These are phyloP conservation scores for Vishniacozyma victoriae DNA, from an alignment of 768 basidiomycete genomes.

Conservation along the genomic window DNA sequence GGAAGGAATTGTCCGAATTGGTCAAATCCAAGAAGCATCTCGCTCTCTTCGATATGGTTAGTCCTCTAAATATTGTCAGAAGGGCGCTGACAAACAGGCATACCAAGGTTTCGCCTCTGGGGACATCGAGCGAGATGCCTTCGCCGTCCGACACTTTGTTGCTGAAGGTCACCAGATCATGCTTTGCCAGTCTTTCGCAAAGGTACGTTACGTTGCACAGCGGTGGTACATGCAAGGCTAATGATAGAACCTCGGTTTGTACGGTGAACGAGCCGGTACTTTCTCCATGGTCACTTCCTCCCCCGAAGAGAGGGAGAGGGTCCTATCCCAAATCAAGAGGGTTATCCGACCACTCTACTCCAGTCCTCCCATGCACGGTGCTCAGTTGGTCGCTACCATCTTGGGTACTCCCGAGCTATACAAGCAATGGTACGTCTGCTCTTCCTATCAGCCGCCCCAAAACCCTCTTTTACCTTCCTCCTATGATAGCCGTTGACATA, in stretches of 20 bases:
- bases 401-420: conserved; percentile 39
- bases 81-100: conserved; percentile 53
- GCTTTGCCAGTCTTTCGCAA: conserved; percentile 94
- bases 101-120: conserved; percentile 99
- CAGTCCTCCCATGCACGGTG: conserved; percentile 69
- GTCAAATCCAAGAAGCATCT: conserved; percentile 78
- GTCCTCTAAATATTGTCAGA: neutral
- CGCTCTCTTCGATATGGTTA: conserved; percentile 91
- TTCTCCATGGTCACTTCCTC: conserved; percentile 69
- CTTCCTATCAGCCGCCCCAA: neutral
- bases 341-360: conserved; percentile 95
- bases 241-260: conserved; percentile 82
- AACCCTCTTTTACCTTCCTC: neutral
- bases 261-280: conserved; percentile 93
- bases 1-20: conserved; percentile 81
- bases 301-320: conserved; percentile 66
- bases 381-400: conserved; percentile 45
- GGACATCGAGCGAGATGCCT: conserved; percentile 79
- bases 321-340: conserved; percentile 90
- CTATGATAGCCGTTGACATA: neutral
- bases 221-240: neutral
- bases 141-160: conserved; percentile 90
- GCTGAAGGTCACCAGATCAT: conserved; percentile 85
- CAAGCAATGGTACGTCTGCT: conserved; percentile 36
- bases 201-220: conserved; percentile 47